Evolutionary conservation across 2,329 filamentous ascomycete species (phyloP).

Genomic region (Monilinia laxa): DNA sequence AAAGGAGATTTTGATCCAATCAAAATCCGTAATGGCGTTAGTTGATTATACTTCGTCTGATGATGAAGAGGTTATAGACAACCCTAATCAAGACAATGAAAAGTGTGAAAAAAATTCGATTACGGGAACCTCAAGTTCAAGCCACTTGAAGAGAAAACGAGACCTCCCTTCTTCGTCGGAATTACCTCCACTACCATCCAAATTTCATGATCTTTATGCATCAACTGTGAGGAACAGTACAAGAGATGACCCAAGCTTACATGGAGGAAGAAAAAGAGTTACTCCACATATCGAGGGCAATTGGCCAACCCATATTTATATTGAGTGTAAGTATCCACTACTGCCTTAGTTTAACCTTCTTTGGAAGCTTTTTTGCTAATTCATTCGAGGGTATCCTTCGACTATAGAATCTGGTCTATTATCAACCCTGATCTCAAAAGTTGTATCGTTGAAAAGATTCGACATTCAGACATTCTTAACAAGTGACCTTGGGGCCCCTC

Average conservation of each 20-base stretch:
- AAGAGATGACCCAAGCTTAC: constrained; percentile 77
- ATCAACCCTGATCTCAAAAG: constrained; percentile 43
- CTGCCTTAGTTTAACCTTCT: constrained; percentile 13
- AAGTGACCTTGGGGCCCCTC: constrained; percentile 72
- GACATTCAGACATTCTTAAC: constrained; percentile 67
- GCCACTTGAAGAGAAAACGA: constrained; percentile 40
- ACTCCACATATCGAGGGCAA: constrained; percentile 84
- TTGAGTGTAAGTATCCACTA: constrained; percentile 70
- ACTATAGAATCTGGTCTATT: constrained; percentile 50
- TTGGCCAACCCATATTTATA: constrained; percentile 90
- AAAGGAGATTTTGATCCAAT: not conserved
- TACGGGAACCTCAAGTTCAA: not conserved
- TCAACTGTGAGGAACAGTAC: constrained; percentile 75
- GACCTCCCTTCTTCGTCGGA: constrained; percentile 22
- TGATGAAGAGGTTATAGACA: constrained; percentile 38
- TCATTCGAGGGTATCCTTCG: constrained; percentile 54
- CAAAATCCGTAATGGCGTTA: constrained; percentile 52
- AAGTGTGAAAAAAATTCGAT: not conserved
- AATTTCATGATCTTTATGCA: constrained; percentile 89
- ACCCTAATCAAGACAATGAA: not conserved
- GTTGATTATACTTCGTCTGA: constrained; percentile 64
- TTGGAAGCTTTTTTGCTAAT: constrained; percentile 29
- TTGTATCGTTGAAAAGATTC: constrained; percentile 38
- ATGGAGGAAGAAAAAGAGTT: constrained; percentile 78
- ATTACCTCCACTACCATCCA: constrained; percentile 71